Percentiles rank a stretch among this genome's conserved stretches.
Evolutionary conservation across 2,329 filamentous ascomycete species (phyloP).

Genomic region (Colletotrichum sansevieriae): DNA sequence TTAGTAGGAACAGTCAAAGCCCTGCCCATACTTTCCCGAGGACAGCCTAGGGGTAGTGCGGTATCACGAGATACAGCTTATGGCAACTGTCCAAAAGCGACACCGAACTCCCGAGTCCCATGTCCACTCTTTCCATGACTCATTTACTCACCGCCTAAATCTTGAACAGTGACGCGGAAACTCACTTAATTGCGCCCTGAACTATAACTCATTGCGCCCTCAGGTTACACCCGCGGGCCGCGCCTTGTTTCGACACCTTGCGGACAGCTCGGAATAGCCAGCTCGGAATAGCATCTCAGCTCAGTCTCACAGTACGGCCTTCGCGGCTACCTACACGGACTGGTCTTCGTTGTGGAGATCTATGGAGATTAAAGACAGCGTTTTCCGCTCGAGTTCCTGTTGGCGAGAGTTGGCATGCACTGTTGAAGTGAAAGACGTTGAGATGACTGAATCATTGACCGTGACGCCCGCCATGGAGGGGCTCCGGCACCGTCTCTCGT

Average conservation of each 20-base stretch:
- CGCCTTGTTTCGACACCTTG: neutral
- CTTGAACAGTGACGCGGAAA: neutral
- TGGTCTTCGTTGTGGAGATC: neutral
- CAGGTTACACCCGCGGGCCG: neutral
- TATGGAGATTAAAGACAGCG: constrained; percentile 10
- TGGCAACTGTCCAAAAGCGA: constrained; percentile 1
- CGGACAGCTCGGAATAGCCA: neutral
- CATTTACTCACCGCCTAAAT: constrained; percentile 7
- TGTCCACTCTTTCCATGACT: neutral
- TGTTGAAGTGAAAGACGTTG: neutral
- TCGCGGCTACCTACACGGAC: neutral
- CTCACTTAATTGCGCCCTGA: neutral
- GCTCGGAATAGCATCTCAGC: constrained; percentile 2
- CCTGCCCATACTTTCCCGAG: neutral
- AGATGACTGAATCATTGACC: constrained; percentile 10
- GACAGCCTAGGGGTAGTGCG: neutral
- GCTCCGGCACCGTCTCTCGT: constrained; percentile 17
- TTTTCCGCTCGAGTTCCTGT: neutral
- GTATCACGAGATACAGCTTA: neutral
- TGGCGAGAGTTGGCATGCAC: neutral
- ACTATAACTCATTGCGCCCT: neutral
- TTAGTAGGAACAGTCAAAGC: neutral
- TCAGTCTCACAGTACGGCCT: neutral
- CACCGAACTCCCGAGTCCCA: neutral
- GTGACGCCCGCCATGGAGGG: neutral